Evolutionary conservation across 208 protist genomes (phyloP), one percentile per base, ranked within the genome.

Genomic region (Acanthamoeba castellanii): DNA sequence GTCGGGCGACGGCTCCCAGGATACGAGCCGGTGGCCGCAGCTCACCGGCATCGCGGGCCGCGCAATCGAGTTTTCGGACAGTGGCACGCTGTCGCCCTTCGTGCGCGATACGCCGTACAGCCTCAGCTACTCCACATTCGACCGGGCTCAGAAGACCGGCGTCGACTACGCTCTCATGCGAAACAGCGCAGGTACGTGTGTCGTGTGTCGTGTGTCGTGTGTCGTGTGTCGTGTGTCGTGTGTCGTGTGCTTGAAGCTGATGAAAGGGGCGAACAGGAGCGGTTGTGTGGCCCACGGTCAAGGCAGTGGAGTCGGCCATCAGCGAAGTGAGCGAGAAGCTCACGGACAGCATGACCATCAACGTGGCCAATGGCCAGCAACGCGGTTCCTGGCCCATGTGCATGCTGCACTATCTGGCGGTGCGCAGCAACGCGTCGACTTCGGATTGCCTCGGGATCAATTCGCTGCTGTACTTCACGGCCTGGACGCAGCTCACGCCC

Each of bases 301-400:
- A 27, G n/a, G 30, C 66, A 34, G 66, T 72, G 66, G n/a, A 37
- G 18, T 72, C 66, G 22, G 66, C 66, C 66, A 72, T 72, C 22
- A 34, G 66, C n/a, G 66, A 72, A 20, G 66, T 72, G 22, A 20
- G n/a, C 66, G 30, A 20, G 3, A 72, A 9, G 3, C 66, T 72
- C n/a, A 27, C 66, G 11, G 22, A 27, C 9, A 72, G 14, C 66
- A 37, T 37, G n/a, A 8, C 9, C 66, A 20, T 27, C 9, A 16
- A 72, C 18, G 66, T 72, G 66, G 22, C 6, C 7, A 72, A 72
- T n/a, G 66, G 66, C 9, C 20, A 8, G 22, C 66, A 14, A 3
- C 11, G n/a, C 22, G 66, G 18, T 20, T 88, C 81, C 27, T 88
- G 81, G 81, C 81, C 81, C 3, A 88, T 88, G 81, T 88, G 47